Evolutionary conservation across 129 eudicot genomes (phyloP), one percentile per base, ranked within the genome.

Genomic region (Ambrosia artemisiifolia): DNA sequence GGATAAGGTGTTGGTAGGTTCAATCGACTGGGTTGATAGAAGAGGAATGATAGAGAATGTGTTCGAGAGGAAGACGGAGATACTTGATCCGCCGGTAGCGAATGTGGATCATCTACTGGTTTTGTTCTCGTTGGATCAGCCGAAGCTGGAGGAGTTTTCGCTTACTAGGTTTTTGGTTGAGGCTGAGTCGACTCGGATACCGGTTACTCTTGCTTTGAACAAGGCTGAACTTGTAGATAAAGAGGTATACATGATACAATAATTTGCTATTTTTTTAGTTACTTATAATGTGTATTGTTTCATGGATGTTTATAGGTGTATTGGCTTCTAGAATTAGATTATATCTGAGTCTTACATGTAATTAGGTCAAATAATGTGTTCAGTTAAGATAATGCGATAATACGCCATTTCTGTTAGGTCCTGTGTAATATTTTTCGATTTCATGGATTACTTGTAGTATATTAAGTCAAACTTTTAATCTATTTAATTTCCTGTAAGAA

Each of bases 11-110:
- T 55, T 93, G 68, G 96, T 93, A 14, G 92, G 92, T 56, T 80
- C 87, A 1, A 84, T 93, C 61, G 98, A 93, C 48, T 93, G 98
- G 98, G 72, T 73, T 54, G 98, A 87, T 46, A 75, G 88, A 35
- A 80, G 98, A 75, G 98, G 96, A 61, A 79, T 87, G 92, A 93
- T 93, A 11, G 98, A 90, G 67, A 84, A 93, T 49, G 96, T 93
- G 63, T 93, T 75, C 43, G 75, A 82, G 71, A 77, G 96, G 56
- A 77, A 69, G 64, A 73, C 81, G 0, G 95, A 93, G 83, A 57
- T 87, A 56, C 71, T 79, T 36, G 96, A 93, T 82, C 98, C 98
- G 38, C 96, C 92, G 0, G 91, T 93, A 30, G 96, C 98, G 6
- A 93, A 87, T 85, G 98, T 87, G 11, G 98, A 93, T 82, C 95